phyloP scores from a whole-genome alignment of 2,329 filamentous ascomycete genomes.

The Colletotrichum sp. region DNA sequence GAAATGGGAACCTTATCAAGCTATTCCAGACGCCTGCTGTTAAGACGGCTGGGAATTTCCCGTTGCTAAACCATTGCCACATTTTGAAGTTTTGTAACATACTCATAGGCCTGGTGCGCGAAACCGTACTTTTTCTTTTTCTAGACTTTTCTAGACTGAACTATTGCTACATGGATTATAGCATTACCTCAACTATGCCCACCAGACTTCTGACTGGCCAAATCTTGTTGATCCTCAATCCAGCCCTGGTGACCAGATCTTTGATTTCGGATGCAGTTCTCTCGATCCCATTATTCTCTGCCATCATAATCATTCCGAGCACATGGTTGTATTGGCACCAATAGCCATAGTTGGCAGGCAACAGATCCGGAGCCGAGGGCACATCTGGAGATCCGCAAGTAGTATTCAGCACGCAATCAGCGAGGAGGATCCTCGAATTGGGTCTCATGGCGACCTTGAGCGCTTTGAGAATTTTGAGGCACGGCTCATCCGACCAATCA shows the following conservation, averaged over 20 bases:
- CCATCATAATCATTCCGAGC: constrained; percentile 37
- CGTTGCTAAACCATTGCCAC: background rate
- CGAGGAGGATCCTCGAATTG: constrained; percentile 23
- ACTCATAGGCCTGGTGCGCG: background rate
- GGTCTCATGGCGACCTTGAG: constrained; percentile 21
- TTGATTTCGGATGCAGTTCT: constrained; percentile 35
- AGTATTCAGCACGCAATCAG: constrained; percentile 41
- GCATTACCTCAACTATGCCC: constrained; percentile 28
- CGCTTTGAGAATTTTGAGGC: constrained; percentile 29
- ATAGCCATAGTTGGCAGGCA: constrained; percentile 40
- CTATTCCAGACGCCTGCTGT: background rate
- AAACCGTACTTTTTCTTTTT: background rate
- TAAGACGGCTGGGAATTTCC: background rate
- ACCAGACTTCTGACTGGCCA: constrained; percentile 36
- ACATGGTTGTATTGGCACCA: constrained; percentile 34
- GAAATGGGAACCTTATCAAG: background rate
- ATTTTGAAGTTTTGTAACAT: background rate
- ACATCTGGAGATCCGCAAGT: constrained; percentile 32
- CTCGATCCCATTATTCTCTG: constrained; percentile 40
- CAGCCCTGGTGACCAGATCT: constrained; percentile 30
- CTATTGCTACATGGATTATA: background rate
- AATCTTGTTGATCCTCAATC: constrained; percentile 33
- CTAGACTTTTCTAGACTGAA: background rate
- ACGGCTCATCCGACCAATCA: constrained; percentile 40
- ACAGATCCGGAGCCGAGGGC: constrained; percentile 30